Evolutionary conservation across 306 rosid genomes (phyloP), one percentile per base, ranked within the genome.

Genomic region (Hippophae gyantsensis): DNA sequence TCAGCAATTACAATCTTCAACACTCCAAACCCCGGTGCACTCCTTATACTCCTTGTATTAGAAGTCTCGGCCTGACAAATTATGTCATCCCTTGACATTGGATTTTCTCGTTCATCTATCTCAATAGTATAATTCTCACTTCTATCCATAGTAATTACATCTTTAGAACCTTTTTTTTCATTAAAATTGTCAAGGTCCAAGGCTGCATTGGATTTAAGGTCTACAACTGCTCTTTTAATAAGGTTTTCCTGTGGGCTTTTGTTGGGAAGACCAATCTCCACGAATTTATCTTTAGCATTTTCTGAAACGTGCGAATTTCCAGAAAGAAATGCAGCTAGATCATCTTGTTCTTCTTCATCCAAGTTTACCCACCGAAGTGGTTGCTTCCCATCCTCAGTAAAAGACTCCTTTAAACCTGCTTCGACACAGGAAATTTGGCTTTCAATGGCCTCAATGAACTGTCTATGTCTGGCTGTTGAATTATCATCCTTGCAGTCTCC

Each of bases 291-390:
- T 64, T 72, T 77, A 13, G 23, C 23, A 18, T 18, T 18, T 66
- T 62, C 81, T 3, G 42, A 26, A 53, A 61, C 71, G 45, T 74
- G 82, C 56, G 76, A 61, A 10, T 81, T 79, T 64, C 98, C 95
- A 11, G 93, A 76, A 52, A 92, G 86, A 87, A 92, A 92, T 18
- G 93, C 95, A 50, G 95, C 98, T 43, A 92, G 75, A 79, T 92
- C 96, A 67, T 87, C 86, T 57, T 84, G 65, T 73, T 92, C 98
- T 42, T 85, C 93, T 69, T 87, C 83, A 55, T 87, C 85, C 40
- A 92, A 81, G 62, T 83, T 76, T 43, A 92, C 93, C 98, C 98
- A 92, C 56, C 78, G 76, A 63, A 85, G 78, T 12, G 96, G 87
- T 68, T 79, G 82, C 83, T 73, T 83, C 13, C 98, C 98, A 62